A percentile compares a stretch with the other conserved stretches of the same genome.
These are phyloP conservation scores for Arthroderma sp. DNA, from an alignment of 2,329 filamentous ascomycete species.

Conservation along the genomic window DNA sequence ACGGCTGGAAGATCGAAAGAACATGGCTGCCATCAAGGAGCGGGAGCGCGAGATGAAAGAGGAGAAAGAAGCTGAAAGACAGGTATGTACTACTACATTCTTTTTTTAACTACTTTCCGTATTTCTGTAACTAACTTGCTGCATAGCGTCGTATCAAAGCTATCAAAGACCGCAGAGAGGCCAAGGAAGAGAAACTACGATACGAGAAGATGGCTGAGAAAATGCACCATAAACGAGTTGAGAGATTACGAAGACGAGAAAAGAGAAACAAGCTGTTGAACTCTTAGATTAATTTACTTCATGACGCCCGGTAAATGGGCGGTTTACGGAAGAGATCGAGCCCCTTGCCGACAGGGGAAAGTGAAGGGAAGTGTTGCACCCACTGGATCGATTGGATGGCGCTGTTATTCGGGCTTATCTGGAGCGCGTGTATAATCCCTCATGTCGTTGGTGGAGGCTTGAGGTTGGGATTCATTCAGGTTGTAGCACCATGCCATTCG, in stretches of 20 bases:
- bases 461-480: no score
- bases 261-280: constrained; percentile 57
- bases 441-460: no score
- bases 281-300: constrained; percentile 19
- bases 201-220: constrained; percentile 92
- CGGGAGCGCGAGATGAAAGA: constrained; percentile 93
- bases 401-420: no score
- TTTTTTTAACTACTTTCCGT: not conserved
- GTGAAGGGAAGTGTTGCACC: no score
- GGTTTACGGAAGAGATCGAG: not conserved
- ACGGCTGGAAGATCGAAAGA: constrained; percentile 56
- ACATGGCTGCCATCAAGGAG: constrained; percentile 66
- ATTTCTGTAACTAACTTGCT: not conserved
- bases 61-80: constrained; percentile 79
- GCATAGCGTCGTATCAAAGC: constrained; percentile 57
- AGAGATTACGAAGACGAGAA: constrained; percentile 85
- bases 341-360: no score
- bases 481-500: no score
- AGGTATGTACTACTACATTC: constrained; percentile 43
- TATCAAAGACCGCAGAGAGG: constrained; percentile 72
- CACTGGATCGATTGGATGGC: no score
- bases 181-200: constrained; percentile 84
- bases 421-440: no score
- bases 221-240: constrained; percentile 93
- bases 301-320: not conserved